phyloP scores from a whole-genome alignment of 257 asterid genomes.

The Capsicum rhomboideum region DNA sequence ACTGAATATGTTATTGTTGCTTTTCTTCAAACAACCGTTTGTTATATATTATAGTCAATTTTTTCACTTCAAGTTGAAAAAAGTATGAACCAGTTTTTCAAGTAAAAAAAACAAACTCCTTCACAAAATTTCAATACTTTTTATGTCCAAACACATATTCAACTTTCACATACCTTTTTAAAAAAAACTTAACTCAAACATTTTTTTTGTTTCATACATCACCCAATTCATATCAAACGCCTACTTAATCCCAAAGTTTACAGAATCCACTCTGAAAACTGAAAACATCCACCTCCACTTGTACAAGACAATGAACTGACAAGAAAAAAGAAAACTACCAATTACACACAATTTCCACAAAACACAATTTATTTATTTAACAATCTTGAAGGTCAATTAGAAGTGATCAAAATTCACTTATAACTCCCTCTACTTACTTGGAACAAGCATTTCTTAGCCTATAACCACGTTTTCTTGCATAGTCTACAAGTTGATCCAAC shows the following conservation, averaged over 20 bases:
- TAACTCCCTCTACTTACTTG: not conserved
- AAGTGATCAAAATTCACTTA: not conserved
- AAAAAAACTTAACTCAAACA: not conserved
- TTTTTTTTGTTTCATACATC: not conserved
- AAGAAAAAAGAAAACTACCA: not conserved
- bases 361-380: not conserved
- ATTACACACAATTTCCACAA: not conserved
- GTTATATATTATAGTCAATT: too few relatives aligned
- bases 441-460: not conserved
- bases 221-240: not conserved
- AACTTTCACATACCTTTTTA: too few relatives aligned
- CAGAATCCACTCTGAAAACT: too few relatives aligned
- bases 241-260: not conserved
- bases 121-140: too few relatives aligned
- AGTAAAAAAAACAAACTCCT: too few relatives aligned
- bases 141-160: not conserved
- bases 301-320: not conserved
- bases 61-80: too few relatives aligned
- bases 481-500: not conserved
- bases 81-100: too few relatives aligned
- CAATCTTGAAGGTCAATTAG: not conserved
- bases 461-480: slow-evolving; percentile 6
- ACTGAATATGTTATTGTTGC: too few relatives aligned
- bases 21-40: too few relatives aligned
- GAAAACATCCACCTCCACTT: not conserved